Base-by-base conservation (phyloP, 345 rosid species). In the Gossypioides kirkii region DNA sequence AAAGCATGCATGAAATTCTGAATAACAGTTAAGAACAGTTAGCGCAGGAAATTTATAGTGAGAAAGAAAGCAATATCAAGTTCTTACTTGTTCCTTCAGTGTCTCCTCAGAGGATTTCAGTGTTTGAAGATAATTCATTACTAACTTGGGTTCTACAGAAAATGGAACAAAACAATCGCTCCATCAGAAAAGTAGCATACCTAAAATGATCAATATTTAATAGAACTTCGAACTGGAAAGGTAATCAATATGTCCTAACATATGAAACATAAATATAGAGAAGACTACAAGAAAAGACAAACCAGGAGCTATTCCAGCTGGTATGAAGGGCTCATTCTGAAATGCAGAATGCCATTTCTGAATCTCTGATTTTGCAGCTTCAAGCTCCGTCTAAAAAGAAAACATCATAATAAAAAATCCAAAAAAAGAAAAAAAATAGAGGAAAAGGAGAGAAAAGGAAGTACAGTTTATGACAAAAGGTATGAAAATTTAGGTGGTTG, bases 331-430 rank as follows among this genome's bases (percentile, higher is more conserved):
- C 77, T 90, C 95, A 18, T 83, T 90, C 84, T 70, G 88, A 84
- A 92, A 92, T n/a, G 94, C 82, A 75, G 91, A 82, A 77, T 84
- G 91, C 98, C 98, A 94, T 80, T 85, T 89, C 67, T 81, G 87
- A 82, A 92, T 87, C 84, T 89, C 94, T 46, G 84, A 70, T 80
- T 88, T 92, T 8, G 97, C 90, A 75, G 86, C 85, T 79, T 92
- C 92, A 79, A 92, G 97, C 71, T 90, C 95, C 12, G 66, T 45
- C 97, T 94, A 79, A 74, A 72, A 14, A 73, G 45, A 18, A 26
- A 76, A 25, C 70, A 16, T 70, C 66, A 61, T 26, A 23, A 46
- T 7, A 62, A 67, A 26, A 22, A 12, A 46, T 62, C 54, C 23
- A 77, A 20, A 77, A 36, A 41, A 32, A 10, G 14, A 50, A 59